Percentiles rank a stretch among this genome's conserved stretches.
These are phyloP conservation scores for Mortierella sp. DNA, from an alignment of 371 early-diverging fungal species.

Conservation along the genomic window DNA sequence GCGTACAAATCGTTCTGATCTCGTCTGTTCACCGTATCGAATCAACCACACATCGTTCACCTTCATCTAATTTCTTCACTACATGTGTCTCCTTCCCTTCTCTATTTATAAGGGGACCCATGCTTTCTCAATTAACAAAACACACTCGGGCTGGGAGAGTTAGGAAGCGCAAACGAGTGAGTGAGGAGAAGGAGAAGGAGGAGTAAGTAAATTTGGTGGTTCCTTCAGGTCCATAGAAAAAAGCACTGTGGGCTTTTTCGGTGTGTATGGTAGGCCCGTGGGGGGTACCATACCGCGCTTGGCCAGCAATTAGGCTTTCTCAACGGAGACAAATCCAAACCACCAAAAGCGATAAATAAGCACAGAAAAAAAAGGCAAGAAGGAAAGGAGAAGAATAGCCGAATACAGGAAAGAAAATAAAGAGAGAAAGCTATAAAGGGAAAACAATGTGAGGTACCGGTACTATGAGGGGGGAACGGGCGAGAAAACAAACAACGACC, in stretches of 20 bases:
- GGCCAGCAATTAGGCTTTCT: neutral
- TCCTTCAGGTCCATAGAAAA: neutral
- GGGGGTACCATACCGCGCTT: neutral
- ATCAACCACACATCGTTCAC: neutral
- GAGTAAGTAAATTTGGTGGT: neutral
- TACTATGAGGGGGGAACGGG: neutral
- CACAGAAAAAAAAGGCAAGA: neutral
- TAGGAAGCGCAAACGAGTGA: neutral
- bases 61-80: neutral
- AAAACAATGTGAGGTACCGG: neutral
- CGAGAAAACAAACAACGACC: neutral
- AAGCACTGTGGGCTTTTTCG: neutral
- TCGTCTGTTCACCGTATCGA: neutral
- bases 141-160: neutral
- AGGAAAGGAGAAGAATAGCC: neutral
- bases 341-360: neutral
- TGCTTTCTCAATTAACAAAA: neutral
- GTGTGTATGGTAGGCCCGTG: neutral
- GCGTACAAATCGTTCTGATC: too few relatives aligned
- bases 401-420: neutral
- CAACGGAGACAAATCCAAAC: neutral
- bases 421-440: neutral
- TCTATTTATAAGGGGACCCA: slow-evolving; percentile 3
- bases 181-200: neutral
- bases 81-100: neutral